These are phyloP conservation scores for Chytriomyces sp. DNA, from an alignment of 192 early-diverging fungal genomes.

Conservation along the genomic window DNA sequence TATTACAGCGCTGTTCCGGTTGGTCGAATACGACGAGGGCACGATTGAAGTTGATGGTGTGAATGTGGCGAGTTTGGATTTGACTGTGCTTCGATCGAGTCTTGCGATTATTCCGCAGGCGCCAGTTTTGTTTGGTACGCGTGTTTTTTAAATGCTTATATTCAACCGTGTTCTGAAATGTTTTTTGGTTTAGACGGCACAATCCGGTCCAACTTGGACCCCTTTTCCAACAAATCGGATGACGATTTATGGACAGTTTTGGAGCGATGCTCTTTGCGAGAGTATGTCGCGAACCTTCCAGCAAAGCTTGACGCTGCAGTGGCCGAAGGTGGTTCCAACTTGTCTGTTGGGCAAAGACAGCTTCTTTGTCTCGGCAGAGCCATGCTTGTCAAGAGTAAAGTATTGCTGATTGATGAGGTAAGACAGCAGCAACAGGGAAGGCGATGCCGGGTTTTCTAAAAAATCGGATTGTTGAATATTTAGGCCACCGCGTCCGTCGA, in stretches of 20 bases:
- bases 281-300: slow-evolving; percentile 1
- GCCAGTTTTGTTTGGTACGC: slow-evolving; percentile 51
- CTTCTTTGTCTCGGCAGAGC: slow-evolving; percentile 53
- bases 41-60: slow-evolving; percentile 67
- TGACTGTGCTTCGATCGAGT: slow-evolving; percentile 54
- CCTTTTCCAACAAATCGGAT: slow-evolving; percentile 66
- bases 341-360: slow-evolving; percentile 78
- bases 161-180: neutral
- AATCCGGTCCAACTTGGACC: slow-evolving; percentile 76
- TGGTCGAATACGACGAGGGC: slow-evolving; percentile 61
- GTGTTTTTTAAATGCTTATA: too few relatives aligned
- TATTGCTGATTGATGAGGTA: slow-evolving; percentile 43
- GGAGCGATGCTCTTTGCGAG: slow-evolving; percentile 68
- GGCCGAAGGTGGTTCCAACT: slow-evolving; percentile 80
- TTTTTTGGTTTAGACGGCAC: slow-evolving; percentile 36
- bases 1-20: slow-evolving; percentile 65
- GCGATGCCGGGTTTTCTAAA: slow-evolving; percentile 26
- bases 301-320: slow-evolving; percentile 68
- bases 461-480: slow-evolving; percentile 13
- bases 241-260: slow-evolving; percentile 76
- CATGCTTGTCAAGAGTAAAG: slow-evolving; percentile 37
- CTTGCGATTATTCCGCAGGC: slow-evolving; percentile 49
- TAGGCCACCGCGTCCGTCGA: slow-evolving; percentile 82
- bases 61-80: slow-evolving; percentile 61
- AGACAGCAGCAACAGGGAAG: slow-evolving; percentile 63